Evolutionary conservation across 352 stramenopile genomes (phyloP).

Genomic region (Pythium inflatum): DNA sequence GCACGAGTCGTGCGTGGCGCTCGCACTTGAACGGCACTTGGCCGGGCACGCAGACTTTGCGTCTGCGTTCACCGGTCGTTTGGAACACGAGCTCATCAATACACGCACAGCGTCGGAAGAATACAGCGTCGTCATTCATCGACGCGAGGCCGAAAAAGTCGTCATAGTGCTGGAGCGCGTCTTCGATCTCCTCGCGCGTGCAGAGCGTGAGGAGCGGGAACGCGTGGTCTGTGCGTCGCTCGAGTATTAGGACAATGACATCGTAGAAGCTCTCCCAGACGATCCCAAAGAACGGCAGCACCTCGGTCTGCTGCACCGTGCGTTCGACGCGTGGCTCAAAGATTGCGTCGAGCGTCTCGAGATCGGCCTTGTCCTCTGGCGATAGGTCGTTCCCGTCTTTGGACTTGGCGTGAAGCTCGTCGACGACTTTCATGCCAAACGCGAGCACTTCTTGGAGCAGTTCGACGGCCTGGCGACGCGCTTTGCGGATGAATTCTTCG

Average conservation of each 20-base stretch:
- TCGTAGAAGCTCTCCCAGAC: conserved; percentile 64
- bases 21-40: conserved; percentile 49
- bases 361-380: conserved; percentile 24
- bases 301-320: conserved; percentile 38
- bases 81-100: conserved; percentile 42
- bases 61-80: conserved; percentile 31
- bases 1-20: conserved; percentile 49
- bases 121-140: conserved; percentile 25
- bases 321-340: conserved; percentile 59
- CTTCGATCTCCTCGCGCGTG: conserved; percentile 49
- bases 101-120: conserved; percentile 58
- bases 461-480: conserved; percentile 53
- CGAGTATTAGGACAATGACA: conserved; percentile 46
- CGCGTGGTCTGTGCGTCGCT: conserved; percentile 28
- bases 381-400: not conserved
- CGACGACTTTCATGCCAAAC: conserved; percentile 37
- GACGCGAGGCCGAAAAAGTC: conserved; percentile 57
- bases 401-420: not conserved
- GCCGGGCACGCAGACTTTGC: conserved; percentile 52
- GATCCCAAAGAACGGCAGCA: conserved; percentile 55
- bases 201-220: conserved; percentile 40
- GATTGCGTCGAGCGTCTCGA: conserved; percentile 39
- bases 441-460: conserved; percentile 45
- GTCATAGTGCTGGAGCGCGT: conserved; percentile 58
- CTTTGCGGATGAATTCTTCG: conserved; percentile 50